These are phyloP conservation scores for Colletotrichum acutatum DNA, from an alignment of 2,329 filamentous ascomycete species.

Conservation along the genomic window DNA sequence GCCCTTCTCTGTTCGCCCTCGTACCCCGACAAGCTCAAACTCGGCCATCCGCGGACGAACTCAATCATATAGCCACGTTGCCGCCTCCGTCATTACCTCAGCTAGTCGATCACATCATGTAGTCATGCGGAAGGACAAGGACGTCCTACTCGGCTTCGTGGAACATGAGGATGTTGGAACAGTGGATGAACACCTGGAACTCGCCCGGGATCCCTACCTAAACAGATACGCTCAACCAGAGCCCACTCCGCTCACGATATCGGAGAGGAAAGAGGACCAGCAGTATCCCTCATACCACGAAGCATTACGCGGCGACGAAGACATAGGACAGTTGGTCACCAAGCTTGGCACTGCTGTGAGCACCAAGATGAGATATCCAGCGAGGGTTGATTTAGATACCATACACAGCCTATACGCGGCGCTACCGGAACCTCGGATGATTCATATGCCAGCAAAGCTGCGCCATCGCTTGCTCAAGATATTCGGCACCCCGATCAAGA, in stretches of 20 bases:
- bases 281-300: slow-evolving; percentile 57
- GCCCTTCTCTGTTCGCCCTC: slow-evolving; percentile 38
- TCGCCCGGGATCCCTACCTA: slow-evolving; percentile 64
- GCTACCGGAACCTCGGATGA: slow-evolving; percentile 64
- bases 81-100: slow-evolving; percentile 35
- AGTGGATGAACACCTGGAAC: slow-evolving; percentile 64
- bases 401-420: slow-evolving; percentile 62
- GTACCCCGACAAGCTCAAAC: slow-evolving; percentile 21
- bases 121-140: slow-evolving; percentile 33
- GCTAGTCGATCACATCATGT: slow-evolving; percentile 34
- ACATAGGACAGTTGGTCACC: slow-evolving; percentile 48
- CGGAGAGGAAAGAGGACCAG: slow-evolving; percentile 60
- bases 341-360: slow-evolving; percentile 55
- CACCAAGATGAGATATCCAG: slow-evolving; percentile 54
- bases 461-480: slow-evolving; percentile 75
- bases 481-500: slow-evolving; percentile 71
- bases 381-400: slow-evolving; percentile 51
- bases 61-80: slow-evolving; percentile 26
- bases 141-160: slow-evolving; percentile 65
- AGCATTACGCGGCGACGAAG: slow-evolving; percentile 47
- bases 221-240: slow-evolving; percentile 64
- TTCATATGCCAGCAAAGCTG: slow-evolving; percentile 59
- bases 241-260: slow-evolving; percentile 60
- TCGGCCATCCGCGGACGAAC: not conserved
- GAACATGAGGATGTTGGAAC: slow-evolving; percentile 58